A percentile compares a stretch with the other conserved stretches of the same genome.
Conservation (phyloP, 345 rosid genomes). For the Lepidium sativum region DNA sequence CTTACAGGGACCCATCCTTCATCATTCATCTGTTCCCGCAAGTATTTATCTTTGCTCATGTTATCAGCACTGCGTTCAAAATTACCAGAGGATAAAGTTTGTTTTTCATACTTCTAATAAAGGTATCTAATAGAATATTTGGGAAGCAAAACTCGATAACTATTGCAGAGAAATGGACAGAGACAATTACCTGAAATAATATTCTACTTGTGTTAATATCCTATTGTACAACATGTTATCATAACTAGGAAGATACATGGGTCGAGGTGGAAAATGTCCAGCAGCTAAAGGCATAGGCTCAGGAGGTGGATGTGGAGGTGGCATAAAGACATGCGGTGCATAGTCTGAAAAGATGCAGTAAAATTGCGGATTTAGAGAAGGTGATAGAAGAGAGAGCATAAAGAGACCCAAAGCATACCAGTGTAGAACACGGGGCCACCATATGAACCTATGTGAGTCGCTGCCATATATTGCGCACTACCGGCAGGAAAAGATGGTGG, state of each 20-base stretch:
- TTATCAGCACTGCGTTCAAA: constrained; percentile 56
- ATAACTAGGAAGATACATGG: background rate
- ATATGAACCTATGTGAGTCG: constrained; percentile 15
- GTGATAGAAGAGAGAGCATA: background rate
- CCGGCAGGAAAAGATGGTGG: constrained; percentile 22
- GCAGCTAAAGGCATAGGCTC: constrained; percentile 14
- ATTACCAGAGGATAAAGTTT: background rate
- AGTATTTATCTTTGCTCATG: constrained; percentile 57
- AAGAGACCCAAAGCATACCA: background rate
- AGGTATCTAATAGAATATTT: background rate
- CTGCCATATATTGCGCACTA: constrained; percentile 14
- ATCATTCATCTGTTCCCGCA: constrained; percentile 72
- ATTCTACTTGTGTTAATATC: constrained; percentile 65
- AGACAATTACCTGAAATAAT: constrained; percentile 66
- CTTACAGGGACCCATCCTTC: constrained; percentile 80
- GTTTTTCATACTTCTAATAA: background rate
- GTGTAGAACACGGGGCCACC: constrained; percentile 24
- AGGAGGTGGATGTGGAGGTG: constrained; percentile 14
- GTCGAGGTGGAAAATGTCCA: constrained; percentile 14
- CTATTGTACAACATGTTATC: constrained; percentile 18
- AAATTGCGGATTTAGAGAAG: background rate
- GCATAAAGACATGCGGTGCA: constrained; percentile 2
- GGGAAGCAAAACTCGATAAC: background rate
- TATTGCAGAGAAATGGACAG: background rate
- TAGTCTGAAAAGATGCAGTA: constrained; percentile 3